Base-by-base conservation (phyloP, 331 rosid species). In the Malus hybrid region DNA sequence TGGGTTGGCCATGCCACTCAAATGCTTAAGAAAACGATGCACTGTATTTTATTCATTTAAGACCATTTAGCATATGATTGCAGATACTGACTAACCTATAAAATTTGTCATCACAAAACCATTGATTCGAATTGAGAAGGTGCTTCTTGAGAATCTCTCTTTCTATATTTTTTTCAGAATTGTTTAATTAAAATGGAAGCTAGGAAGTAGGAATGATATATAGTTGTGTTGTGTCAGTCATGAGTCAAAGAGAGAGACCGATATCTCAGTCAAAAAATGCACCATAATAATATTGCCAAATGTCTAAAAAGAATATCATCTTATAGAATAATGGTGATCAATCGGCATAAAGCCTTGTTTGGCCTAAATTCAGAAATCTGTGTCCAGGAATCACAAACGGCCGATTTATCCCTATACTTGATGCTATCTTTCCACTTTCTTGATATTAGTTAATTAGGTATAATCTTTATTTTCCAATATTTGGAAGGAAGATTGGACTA, bases 241-340 rank as follows among this genome's bases (percentile, higher is more conserved):
- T 27, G 39, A 60, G 76, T 57, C 76, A 72, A 15, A 34, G 32
- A 10, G 28, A 18, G 77, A 20, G 5, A 4, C 27, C 24, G 10
- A 42, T 27, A 73, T 62, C 69, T 8, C 61, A 28, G 61, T 73
- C 77, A 62, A 16, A 52, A 44, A 44, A 42, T 27, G 61, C 60
- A 61, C 20, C 77, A 5, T 14, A 61, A 42, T 16, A 71, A 56
- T 39, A 72, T 54, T 60, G 36, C 76, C 68, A 60, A 71, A 72
- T 44, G 44, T 73, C 70, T 73, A 27, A 73, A 63, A 73, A 73
- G 77, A 62, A 44, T 73, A 73, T 61, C 34, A 52, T 24, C 10
- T 61, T 27, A 39, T 7, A 60, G 69, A 73, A 73, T 39, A 42
- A 27, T 73, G n/a, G 3, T 39, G 56, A 31, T 72, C 9, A 36